A percentile compares a stretch with the other conserved stretches of the same genome.
phyloP scores from a whole-genome alignment of 2,329 filamentous ascomycete genomes.

The Aurifilum marmelostoma region DNA sequence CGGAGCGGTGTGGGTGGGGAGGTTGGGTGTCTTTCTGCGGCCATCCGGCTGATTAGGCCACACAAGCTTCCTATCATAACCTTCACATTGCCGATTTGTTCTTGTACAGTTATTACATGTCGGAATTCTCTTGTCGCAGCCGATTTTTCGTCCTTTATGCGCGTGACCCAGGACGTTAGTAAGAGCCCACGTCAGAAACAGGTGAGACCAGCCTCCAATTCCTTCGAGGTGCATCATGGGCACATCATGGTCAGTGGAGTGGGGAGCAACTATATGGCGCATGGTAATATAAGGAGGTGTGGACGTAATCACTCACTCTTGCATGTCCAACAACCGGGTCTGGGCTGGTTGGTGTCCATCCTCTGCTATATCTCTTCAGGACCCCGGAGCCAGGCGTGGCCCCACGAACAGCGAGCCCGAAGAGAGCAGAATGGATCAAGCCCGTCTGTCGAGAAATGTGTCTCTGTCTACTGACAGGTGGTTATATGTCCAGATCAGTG shows the following conservation, averaged over 20 bases:
- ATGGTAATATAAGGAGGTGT: not conserved
- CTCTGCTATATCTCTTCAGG: not conserved
- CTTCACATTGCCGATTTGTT: constrained; percentile 46
- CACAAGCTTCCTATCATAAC: constrained; percentile 49
- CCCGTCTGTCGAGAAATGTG: not conserved
- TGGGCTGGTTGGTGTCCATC: constrained; percentile 20
- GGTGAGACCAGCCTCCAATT: not conserved
- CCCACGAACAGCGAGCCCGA: not conserved
- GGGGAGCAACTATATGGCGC: not conserved
- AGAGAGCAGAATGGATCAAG: not conserved
- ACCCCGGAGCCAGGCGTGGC: not conserved
- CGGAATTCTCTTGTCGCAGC: constrained; percentile 49
- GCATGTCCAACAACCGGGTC: constrained; percentile 48
- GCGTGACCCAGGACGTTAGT: constrained; percentile 14
- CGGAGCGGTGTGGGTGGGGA: constrained; percentile 19
- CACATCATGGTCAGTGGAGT: not conserved
- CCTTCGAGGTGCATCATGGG: not conserved
- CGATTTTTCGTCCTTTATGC: constrained; percentile 49
- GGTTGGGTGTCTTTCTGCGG: constrained; percentile 37
- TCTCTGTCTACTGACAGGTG: not conserved
- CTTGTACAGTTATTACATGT: constrained; percentile 48
- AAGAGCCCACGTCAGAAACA: constrained; percentile 6
- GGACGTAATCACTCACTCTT: constrained; percentile 41
- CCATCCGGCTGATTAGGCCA: constrained; percentile 54
- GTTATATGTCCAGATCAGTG: not conserved